These are phyloP conservation scores for Linum trigynum DNA, from an alignment of 345 rosid genomes.

Conservation along the genomic window DNA sequence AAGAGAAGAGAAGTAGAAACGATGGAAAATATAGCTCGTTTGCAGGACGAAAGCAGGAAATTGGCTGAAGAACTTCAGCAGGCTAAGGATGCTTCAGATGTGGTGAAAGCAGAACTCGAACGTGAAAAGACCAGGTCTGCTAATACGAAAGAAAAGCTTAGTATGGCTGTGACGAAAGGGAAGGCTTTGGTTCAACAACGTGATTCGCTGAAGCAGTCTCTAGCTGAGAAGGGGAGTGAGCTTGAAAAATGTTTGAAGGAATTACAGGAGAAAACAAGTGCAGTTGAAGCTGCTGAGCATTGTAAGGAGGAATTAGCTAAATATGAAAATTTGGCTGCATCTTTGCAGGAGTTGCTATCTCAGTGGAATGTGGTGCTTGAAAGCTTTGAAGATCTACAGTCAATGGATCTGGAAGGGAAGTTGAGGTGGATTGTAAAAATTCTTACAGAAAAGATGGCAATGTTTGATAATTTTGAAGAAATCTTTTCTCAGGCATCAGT, in stretches of 20 bases:
- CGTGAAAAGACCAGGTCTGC: constrained; percentile 67
- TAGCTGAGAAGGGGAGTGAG: constrained; percentile 60
- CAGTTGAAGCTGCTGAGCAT: constrained; percentile 45
- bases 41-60: constrained; percentile 49
- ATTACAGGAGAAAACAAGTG: constrained; percentile 49
- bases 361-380: constrained; percentile 43
- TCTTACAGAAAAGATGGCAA: constrained; percentile 8
- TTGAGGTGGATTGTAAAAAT: constrained; percentile 33
- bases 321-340: constrained; percentile 39
- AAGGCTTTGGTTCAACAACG: constrained; percentile 91
- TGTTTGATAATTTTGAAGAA: constrained; percentile 14
- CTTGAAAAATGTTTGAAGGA: constrained; percentile 60
- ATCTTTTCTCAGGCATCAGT: constrained; percentile 12
- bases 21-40: constrained; percentile 32
- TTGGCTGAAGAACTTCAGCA: constrained; percentile 49
- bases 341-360: constrained; percentile 51
- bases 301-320: constrained; percentile 49
- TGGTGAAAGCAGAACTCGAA: constrained; percentile 50
- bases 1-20: constrained; percentile 46
- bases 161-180: constrained; percentile 92
- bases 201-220: constrained; percentile 65
- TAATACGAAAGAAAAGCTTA: constrained; percentile 85
- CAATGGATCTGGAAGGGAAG: constrained; percentile 43
- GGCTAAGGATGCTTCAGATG: constrained; percentile 38
- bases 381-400: constrained; percentile 46